These are phyloP conservation scores for Circinella umbellata DNA, from an alignment of 371 early-diverging fungal genomes.

Conservation along the genomic window DNA sequence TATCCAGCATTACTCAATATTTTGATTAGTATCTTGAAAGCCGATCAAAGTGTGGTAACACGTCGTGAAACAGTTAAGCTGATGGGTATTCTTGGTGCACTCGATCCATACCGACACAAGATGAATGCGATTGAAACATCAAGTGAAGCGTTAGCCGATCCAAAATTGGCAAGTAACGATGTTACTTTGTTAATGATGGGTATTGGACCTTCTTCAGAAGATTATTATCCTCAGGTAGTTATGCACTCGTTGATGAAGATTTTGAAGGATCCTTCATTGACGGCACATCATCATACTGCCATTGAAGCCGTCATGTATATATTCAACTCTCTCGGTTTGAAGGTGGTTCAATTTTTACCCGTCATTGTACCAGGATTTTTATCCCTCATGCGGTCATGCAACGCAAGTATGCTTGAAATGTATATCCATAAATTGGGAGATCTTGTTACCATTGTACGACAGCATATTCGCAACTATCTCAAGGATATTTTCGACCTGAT, in stretches of 20 bases:
- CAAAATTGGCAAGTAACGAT: constrained; percentile 65
- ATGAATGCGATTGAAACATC: constrained; percentile 59
- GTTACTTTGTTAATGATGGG: constrained; percentile 74
- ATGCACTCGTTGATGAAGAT: constrained; percentile 92
- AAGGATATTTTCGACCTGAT: constrained; percentile 82
- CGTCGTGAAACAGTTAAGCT: constrained; percentile 87
- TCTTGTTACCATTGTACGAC: constrained; percentile 87
- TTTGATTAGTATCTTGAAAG: constrained; percentile 83
- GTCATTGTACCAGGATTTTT: constrained; percentile 71
- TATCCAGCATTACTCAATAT: constrained; percentile 87
- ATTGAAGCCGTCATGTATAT: constrained; percentile 94
- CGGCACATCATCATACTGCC: constrained; percentile 85
- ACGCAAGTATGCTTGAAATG: constrained; percentile 81
- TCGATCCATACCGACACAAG: constrained; percentile 94
- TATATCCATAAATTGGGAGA: constrained; percentile 89
- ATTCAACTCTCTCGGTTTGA: constrained; percentile 88
- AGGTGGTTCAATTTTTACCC: constrained; percentile 84
- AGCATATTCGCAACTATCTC: constrained; percentile 87
- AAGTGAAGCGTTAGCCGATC: constrained; percentile 61
- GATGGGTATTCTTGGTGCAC: constrained; percentile 94
- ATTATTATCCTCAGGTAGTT: constrained; percentile 89
- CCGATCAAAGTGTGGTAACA: constrained; percentile 74
- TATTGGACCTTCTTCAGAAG: constrained; percentile 78
- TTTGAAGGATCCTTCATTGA: constrained; percentile 82
- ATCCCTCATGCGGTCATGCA: constrained; percentile 78